Evolutionary conservation across 257 asterid genomes (phyloP), one percentile per base, ranked within the genome.

Genomic region (Nicotiana sylvestris): DNA sequence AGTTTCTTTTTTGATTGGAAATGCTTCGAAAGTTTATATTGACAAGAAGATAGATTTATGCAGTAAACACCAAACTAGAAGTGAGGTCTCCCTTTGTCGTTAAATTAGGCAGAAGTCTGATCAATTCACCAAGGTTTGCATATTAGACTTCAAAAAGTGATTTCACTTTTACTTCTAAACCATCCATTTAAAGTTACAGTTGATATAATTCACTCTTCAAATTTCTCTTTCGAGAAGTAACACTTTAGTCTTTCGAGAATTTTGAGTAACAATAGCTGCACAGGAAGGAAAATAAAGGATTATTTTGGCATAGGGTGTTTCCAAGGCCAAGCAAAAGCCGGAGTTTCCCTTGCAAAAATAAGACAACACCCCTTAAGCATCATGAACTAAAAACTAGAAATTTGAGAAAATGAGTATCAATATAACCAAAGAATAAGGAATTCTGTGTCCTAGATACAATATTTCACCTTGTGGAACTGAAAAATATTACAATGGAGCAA

Each of bases 361-460:
- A 74, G 64, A 74, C 4, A 25, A 51, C 51, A 25, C 16, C 43
- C 43, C 64, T 27, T 27, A 0, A 49, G 43, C 27, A 51, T 27
- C 43, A 49, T 9, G 5, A 74, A 27, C 39, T 25, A 27, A 51
- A 27, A 27, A 2, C 39, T 1, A 7, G 46, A 27, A 16, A 76
- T 11, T 27, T 15, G 64, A 76, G 46, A 76, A 72, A 29, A 27
- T 17, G 46, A 76, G 15, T 74, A 29, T 51, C 27, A 27, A 3
- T 51, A 51, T 76, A 51, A 76, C 64, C 27, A 76, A 76, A 49
- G 64, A 76, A 76, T 76, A 51, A 76, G 80, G 64, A 51, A 76
- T 76, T 76, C 29, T 76, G 80, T 76, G 80, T 76, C 64, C 64
- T 76, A 76, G 64, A 76, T 76, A 51, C 80, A 76, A 76, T 15